Evolutionary conservation across 2,329 filamentous ascomycete genomes (phyloP).

Genomic region (Fusarium goolgardi): DNA sequence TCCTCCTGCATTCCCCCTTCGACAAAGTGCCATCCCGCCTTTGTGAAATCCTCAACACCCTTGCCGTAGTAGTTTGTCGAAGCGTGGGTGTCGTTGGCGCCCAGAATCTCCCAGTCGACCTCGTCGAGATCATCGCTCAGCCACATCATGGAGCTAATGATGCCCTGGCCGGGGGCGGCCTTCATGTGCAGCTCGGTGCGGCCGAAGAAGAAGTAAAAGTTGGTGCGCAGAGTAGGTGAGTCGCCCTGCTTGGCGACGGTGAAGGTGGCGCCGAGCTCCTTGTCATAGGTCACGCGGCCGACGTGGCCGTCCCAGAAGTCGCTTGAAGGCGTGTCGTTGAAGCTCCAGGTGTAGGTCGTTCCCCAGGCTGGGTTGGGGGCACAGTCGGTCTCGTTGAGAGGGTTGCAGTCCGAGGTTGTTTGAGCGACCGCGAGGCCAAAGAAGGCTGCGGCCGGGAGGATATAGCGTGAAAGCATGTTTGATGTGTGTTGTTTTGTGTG

Average conservation of each 20-base stretch:
- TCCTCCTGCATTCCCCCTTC: constrained; percentile 66
- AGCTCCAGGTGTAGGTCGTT: constrained; percentile 70
- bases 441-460: constrained; percentile 54
- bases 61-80: constrained; percentile 86
- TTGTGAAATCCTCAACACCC: constrained; percentile 71
- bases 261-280: constrained; percentile 75
- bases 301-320: constrained; percentile 73
- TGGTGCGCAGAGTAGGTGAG: constrained; percentile 81
- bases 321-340: constrained; percentile 70
- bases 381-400: constrained; percentile 74
- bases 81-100: constrained; percentile 70
- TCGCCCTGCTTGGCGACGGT: constrained; percentile 76
- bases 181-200: constrained; percentile 82
- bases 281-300: constrained; percentile 71
- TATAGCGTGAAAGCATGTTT: constrained; percentile 45
- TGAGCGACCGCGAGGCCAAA: constrained; percentile 71
- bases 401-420: constrained; percentile 82
- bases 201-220: constrained; percentile 89
- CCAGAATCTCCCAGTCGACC: constrained; percentile 87
- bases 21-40: constrained; percentile 69
- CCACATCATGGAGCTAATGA: constrained; percentile 85
- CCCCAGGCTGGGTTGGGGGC: constrained; percentile 78
- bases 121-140: constrained; percentile 88
- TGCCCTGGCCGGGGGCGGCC: constrained; percentile 77
- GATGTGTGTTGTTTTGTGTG: neutral